phyloP scores from a whole-genome alignment of 768 basidiomycete species.

The Lactarius sanguifluus region DNA sequence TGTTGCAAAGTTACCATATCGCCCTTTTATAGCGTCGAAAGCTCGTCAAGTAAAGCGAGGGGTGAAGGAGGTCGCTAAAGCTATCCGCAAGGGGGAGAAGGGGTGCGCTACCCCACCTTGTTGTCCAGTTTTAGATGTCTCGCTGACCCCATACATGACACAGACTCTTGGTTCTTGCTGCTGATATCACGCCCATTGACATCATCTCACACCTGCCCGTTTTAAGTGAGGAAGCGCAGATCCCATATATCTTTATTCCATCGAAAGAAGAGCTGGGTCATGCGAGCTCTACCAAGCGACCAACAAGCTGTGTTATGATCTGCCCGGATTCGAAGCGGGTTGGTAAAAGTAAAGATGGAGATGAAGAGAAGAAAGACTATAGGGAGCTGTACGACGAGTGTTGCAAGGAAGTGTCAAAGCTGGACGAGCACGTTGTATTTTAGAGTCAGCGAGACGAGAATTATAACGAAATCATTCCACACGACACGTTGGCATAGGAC shows the following conservation, averaged over 20 bases:
- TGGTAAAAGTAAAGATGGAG: slow-evolving; percentile 56
- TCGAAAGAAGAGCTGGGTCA: slow-evolving; percentile 96
- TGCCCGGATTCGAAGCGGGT: slow-evolving; percentile 81
- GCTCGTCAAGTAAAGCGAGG: slow-evolving; percentile 94
- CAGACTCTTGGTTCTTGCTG: slow-evolving; percentile 89
- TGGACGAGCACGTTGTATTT: slow-evolving; percentile 65
- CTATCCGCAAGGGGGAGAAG: slow-evolving; percentile 95
- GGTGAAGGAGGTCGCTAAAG: slow-evolving; percentile 98
- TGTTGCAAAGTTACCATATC: slow-evolving; percentile 5
- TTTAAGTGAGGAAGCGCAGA: slow-evolving; percentile 88
- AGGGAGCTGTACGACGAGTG: slow-evolving; percentile 85
- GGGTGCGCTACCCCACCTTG: slow-evolving; percentile 54
- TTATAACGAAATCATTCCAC: slow-evolving; percentile 12
- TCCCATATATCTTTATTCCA: slow-evolving; percentile 86
- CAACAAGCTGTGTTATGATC: slow-evolving; percentile 96
- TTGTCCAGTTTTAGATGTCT: not conserved
- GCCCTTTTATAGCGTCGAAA: slow-evolving; percentile 69
- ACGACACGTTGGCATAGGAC: slow-evolving; percentile 6
- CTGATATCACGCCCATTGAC: slow-evolving; percentile 97
- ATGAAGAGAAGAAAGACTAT: slow-evolving; percentile 78
- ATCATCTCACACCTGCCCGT: slow-evolving; percentile 97
- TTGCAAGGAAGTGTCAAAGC: slow-evolving; percentile 77
- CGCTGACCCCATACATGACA: slow-evolving; percentile 4
- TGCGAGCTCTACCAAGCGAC: slow-evolving; percentile 95
- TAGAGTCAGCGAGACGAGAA: slow-evolving; percentile 9